Evolutionary conservation across 2,329 filamentous ascomycete species (phyloP).

Genomic region (Cladophialophora chaetospira): DNA sequence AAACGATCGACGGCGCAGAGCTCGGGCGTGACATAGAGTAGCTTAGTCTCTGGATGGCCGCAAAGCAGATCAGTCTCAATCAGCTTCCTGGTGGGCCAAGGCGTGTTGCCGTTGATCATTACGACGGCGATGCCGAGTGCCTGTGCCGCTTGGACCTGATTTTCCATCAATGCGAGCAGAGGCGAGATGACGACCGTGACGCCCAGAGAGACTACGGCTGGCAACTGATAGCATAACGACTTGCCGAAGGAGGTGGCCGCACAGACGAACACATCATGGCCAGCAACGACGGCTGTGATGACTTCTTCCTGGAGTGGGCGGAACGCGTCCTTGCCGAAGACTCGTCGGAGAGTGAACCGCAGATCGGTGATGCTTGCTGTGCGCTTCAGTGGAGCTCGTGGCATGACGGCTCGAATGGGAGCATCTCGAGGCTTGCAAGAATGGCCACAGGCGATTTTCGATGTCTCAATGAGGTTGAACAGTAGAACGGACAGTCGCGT

Average conservation of each 20-base stretch:
- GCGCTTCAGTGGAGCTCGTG: conserved; percentile 12
- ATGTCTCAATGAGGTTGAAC: no score
- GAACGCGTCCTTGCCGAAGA: conserved; percentile 74
- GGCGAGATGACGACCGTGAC: conserved; percentile 91
- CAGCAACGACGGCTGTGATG: conserved; percentile 75
- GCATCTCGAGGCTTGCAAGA: background rate
- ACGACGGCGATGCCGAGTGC: conserved; percentile 75
- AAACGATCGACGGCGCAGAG: conserved; percentile 78
- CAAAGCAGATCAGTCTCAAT: conserved; percentile 83
- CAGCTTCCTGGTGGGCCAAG: conserved; percentile 61
- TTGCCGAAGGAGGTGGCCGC: conserved; percentile 78
- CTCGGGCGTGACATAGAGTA: conserved; percentile 93
- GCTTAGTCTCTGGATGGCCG: conserved; percentile 77
- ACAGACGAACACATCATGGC: conserved; percentile 90
- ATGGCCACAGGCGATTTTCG: no score
- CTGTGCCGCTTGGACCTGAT: conserved; percentile 82
- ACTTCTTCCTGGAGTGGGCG: conserved; percentile 87
- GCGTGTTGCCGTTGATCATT: conserved; percentile 83
- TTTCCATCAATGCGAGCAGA: conserved; percentile 88
- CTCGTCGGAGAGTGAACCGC: conserved; percentile 71
- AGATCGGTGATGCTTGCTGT: conserved; percentile 54
- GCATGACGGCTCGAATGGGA: conserved; percentile 5
- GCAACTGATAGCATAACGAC: conserved; percentile 88
- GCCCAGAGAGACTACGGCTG: conserved; percentile 82
- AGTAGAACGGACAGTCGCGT: background rate